These are phyloP conservation scores for Microdochium nivale DNA, from an alignment of 2,329 filamentous ascomycete genomes.

Conservation along the genomic window DNA sequence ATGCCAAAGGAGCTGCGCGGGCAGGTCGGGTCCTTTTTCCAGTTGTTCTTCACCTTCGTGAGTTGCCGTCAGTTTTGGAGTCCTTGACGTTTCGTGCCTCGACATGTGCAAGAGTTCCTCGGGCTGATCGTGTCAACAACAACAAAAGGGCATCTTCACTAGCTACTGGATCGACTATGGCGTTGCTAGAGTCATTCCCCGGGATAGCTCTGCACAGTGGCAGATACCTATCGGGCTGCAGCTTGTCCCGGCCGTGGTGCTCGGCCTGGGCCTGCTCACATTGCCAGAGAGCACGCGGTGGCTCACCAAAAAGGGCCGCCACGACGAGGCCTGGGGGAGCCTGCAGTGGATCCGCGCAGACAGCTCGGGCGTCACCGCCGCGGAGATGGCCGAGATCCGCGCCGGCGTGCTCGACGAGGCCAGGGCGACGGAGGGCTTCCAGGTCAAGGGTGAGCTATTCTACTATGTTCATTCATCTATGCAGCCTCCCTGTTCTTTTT, in stretches of 20 bases:
- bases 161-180: conserved; percentile 47
- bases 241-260: conserved; percentile 34
- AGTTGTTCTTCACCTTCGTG: conserved; percentile 33
- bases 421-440: conserved; percentile 32
- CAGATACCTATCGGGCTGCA: conserved; percentile 46
- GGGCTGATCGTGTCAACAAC: not conserved
- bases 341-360: conserved; percentile 42
- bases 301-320: conserved; percentile 35
- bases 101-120: too few species aligned
- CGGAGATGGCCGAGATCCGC: conserved; percentile 42
- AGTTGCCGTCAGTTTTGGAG: too few species aligned
- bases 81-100: too few species aligned
- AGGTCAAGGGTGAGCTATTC: conserved; percentile 14
- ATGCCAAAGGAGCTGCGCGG: conserved; percentile 33
- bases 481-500: too few species aligned
- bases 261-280: conserved; percentile 38
- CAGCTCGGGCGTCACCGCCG: conserved; percentile 20
- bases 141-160: conserved; percentile 33
- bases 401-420: conserved; percentile 34
- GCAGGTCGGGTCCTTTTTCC: conserved; percentile 40
- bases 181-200: conserved; percentile 22
- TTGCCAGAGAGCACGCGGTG: conserved; percentile 40
- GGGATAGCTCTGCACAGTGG: conserved; percentile 35
- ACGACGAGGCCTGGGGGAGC: conserved; percentile 35
- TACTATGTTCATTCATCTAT: too few species aligned